These are phyloP conservation scores for Achaetomiella virescens DNA, from an alignment of 495 filamentous ascomycete species.

Conservation along the genomic window DNA sequence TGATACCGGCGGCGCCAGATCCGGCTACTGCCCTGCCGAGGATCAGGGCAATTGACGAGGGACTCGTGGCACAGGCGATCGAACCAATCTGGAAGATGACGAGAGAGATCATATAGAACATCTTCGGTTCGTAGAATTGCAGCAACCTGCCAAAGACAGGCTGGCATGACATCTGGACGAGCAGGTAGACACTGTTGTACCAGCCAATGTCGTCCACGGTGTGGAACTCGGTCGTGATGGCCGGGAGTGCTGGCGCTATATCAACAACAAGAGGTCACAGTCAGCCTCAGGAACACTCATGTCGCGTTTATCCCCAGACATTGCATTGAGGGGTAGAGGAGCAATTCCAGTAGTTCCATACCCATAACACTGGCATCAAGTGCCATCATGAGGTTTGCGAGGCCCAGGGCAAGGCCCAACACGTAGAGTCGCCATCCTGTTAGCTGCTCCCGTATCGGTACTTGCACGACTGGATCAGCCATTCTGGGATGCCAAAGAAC, in stretches of 20 bases:
- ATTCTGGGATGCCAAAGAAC: too few species aligned
- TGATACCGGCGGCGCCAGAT: constrained; percentile 22
- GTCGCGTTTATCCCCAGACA: too few species aligned
- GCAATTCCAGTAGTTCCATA: too few species aligned
- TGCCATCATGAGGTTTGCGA: too few species aligned
- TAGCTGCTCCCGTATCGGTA: too few species aligned
- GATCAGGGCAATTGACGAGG: constrained; percentile 44
- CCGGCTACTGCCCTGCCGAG: constrained; percentile 49
- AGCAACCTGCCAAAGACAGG: constrained; percentile 45
- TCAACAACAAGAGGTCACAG: neutral
- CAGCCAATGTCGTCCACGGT: constrained; percentile 41
- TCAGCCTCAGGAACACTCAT: neutral
- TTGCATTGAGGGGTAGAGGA: too few species aligned
- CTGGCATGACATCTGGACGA: constrained; percentile 35
- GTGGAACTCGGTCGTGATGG: constrained; percentile 38
- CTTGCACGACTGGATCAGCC: too few species aligned
- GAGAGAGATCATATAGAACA: constrained; percentile 31
- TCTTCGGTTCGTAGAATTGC: constrained; percentile 35
- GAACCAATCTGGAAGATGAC: constrained; percentile 44
- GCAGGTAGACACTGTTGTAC: constrained; percentile 46
- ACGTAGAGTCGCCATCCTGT: too few species aligned
- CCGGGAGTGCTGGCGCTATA: constrained; percentile 1
- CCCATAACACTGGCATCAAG: too few species aligned
- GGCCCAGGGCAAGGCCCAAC: too few species aligned
- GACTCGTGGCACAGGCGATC: constrained; percentile 46